Evolutionary conservation across 495 filamentous ascomycete genomes (phyloP), one percentile per base, ranked within the genome.

Genomic region (Podospora appendiculata): DNA sequence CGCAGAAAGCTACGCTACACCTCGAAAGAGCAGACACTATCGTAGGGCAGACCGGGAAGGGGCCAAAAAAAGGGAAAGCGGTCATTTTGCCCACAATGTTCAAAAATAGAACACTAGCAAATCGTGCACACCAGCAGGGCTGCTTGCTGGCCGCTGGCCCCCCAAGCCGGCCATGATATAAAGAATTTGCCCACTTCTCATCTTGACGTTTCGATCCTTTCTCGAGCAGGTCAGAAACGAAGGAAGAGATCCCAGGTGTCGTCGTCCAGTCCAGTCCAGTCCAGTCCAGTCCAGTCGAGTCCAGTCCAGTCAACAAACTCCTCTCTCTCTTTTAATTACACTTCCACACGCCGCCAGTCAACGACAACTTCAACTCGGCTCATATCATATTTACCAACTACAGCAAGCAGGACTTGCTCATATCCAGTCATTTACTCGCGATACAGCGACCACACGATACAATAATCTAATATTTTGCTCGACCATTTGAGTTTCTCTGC

Each of bases 391-490:
- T 46, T 43, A 43, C 33, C 34, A 34, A 49, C 52, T 41, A 32
- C 12, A 51, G 36, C 74, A 75, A 78, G 73, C 74, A 61, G 74
- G 74, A 70, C 74, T 78, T 76, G 73, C 72, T 74, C 60, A 58
- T 62, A 76, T 71, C 69, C 67, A 65, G 71, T 68, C 74, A 70
- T 67, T 77, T 73, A 65, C 66, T 75, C 70, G 50, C 47, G 58
- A 66, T n/a, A 12, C 64, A 42, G 8, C 54, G 7, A 13, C 49
- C 44, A 32, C 41, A 47, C 59, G 57, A 61, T 65, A 59, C 56
- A 52, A 51, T 69, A 69, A 69, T 69, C 50, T 74, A 74, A 75
- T 74, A 70, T 56, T 67, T 61, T 59, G 62, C 55, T 61, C 61
- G 54, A 65, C 62, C 58, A 61, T 55, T 65, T 60, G 55, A 46